Conservation (phyloP, 1,139 yeast species). For the Citeromyces siamensis region DNA sequence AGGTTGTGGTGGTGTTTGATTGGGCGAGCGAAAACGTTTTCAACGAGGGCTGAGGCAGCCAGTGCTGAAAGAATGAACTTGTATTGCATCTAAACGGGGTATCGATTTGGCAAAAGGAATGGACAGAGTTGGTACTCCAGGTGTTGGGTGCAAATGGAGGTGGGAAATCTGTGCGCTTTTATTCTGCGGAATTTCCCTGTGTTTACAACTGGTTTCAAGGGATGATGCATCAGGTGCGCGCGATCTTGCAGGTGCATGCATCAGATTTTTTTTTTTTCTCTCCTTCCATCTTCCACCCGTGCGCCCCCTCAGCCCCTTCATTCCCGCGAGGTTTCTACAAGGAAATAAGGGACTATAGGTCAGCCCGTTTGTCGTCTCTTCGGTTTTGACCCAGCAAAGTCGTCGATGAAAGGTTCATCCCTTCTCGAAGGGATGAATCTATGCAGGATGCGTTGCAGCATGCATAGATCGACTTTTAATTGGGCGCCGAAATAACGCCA, state of each 20-base stretch:
- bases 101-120: conserved; percentile 5
- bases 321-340: no score
- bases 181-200: background rate
- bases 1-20: conserved; percentile 29
- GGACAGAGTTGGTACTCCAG: conserved; percentile 4
- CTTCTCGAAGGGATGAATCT: no score
- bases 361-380: no score
- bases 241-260: conserved; percentile 1
- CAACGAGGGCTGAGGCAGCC: conserved; percentile 22
- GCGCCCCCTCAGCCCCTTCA: no score
- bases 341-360: no score
- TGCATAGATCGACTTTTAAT: no score
- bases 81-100: conserved; percentile 13
- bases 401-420: no score
- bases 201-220: conserved; percentile 2
- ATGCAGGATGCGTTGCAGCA: no score
- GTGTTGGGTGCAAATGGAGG: background rate
- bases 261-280: no score
- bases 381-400: no score
- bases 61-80: conserved; percentile 13
- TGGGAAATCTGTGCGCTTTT: conserved; percentile 2
- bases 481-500: no score
- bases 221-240: conserved; percentile 1
- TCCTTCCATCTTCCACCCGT: no score
- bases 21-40: conserved; percentile 24